These are phyloP conservation scores for Candida sojae DNA, from an alignment of 1,139 yeast genomes.

Conservation along the genomic window DNA sequence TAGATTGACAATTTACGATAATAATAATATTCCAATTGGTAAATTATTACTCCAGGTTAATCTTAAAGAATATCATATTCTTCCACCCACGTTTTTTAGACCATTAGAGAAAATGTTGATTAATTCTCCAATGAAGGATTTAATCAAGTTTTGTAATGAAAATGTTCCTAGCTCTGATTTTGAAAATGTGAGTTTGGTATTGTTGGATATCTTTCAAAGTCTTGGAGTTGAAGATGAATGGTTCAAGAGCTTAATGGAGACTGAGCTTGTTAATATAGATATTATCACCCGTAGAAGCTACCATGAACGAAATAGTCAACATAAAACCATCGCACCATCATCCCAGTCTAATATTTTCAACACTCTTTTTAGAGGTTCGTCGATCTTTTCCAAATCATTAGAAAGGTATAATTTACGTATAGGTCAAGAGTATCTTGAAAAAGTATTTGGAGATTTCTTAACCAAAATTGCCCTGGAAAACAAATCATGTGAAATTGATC, in stretches of 20 bases:
- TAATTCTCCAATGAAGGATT: constrained; percentile 52
- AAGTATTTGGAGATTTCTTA: constrained; percentile 70
- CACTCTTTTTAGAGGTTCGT: constrained; percentile 82
- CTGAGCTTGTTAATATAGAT: constrained; percentile 57
- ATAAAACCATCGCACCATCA: constrained; percentile 13
- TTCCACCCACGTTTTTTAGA: constrained; percentile 59
- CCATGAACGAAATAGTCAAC: constrained; percentile 22
- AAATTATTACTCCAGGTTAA: constrained; percentile 57
- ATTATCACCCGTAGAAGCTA: constrained; percentile 46
- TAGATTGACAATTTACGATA: constrained; percentile 44
- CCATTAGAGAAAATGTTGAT: constrained; percentile 60
- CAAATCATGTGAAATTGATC: constrained; percentile 77
- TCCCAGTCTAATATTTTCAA: constrained; percentile 56
- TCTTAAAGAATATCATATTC: constrained; percentile 57
- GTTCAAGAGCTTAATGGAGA: constrained; percentile 68
- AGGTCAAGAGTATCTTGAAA: constrained; percentile 78
- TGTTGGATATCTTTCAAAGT: constrained; percentile 67
- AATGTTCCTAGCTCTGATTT: constrained; percentile 48
- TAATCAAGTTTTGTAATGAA: constrained; percentile 48
- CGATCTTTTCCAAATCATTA: constrained; percentile 75
- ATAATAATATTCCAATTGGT: constrained; percentile 53
- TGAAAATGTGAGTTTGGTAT: constrained; percentile 54
- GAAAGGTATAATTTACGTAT: constrained; percentile 76
- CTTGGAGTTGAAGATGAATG: constrained; percentile 65
- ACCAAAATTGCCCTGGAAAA: constrained; percentile 52